Base-by-base conservation (phyloP, 1,139 yeast species). In the Candida albicans region DNA sequence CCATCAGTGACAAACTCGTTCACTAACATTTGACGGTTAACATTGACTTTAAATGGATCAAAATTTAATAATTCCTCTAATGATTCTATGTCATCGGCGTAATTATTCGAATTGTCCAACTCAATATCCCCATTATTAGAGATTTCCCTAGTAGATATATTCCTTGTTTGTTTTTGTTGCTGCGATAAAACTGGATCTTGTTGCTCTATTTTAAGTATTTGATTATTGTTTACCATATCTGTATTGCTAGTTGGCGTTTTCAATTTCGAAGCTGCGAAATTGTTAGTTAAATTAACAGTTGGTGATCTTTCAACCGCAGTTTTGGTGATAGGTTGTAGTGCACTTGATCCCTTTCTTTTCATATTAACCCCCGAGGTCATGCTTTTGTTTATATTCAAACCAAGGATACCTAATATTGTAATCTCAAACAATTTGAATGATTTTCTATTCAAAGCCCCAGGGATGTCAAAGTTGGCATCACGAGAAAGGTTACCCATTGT, bases 1-100 rank as follows among this genome's bases (percentile, higher is more conserved):
- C 87, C 87, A 63, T 82, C 88, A 11, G 85, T 85, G 10, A 82
- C 85, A 61, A 81, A 82, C 49, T 80, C 85, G 50, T 70, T 70
- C 52, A 72, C 60, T 58, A 73, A 58, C 53, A 62, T 50, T 55
- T 76, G 59, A 53, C 70, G 65, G 42, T 60, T 61, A 33, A 67
- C 51, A 46, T 64, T 64, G 35, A 65, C 64, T 39, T 70, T 67
- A 51, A 66, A 72, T 4, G 77, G 77, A 49, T 73, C 77, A 51
- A 71, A 71, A 41, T 64, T 62, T 18, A 73, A 56, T 2, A 70
- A 53, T 24, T 54, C 59, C 26, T 67, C 72, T 14, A 67, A 51
- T 25, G 45, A 50, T 33, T 62, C 61, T 24, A 53, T 45, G 32
- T 54, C 61, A 15, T 55, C 57, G n/a, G 33, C 33, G 30, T 31